Evolutionary conservation across 768 basidiomycete genomes (phyloP).

Genomic region (Zangia roseola): DNA sequence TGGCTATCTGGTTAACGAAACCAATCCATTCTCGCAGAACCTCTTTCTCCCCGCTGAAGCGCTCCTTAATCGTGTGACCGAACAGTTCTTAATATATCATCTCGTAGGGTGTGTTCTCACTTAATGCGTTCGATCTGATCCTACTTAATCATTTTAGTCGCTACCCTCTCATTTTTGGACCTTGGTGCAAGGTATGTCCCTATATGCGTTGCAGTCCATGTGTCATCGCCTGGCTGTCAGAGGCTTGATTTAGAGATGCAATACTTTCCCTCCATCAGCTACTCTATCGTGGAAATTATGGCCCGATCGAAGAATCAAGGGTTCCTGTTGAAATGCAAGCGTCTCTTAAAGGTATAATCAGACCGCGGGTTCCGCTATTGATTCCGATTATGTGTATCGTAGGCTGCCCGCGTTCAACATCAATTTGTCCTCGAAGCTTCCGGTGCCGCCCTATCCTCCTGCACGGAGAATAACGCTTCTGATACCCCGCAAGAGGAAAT

Average conservation of each 20-base stretch:
- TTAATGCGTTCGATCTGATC: constrained; percentile 9
- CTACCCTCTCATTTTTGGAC: constrained; percentile 77
- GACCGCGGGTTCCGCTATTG: background rate
- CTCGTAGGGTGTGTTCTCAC: constrained; percentile 50
- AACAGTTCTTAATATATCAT: constrained; percentile 56
- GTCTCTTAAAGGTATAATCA: constrained; percentile 47
- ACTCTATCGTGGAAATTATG: constrained; percentile 51
- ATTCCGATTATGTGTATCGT: constrained; percentile 12
- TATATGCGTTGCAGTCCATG: constrained; percentile 6
- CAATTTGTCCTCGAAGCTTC: constrained; percentile 28
- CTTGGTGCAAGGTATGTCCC: constrained; percentile 55
- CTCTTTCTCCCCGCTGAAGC: constrained; percentile 55
- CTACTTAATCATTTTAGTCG: constrained; percentile 42
- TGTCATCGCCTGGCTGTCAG: constrained; percentile 33
- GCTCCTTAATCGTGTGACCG: constrained; percentile 50
- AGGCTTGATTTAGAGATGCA: constrained; percentile 54
- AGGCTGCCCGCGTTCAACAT: constrained; percentile 27
- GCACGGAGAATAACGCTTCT: constrained; percentile 2
- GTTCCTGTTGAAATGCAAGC: constrained; percentile 46
- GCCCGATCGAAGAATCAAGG: constrained; percentile 46
- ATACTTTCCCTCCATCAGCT: constrained; percentile 48
- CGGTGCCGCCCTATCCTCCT: constrained; percentile 28
- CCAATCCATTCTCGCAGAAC: constrained; percentile 50
- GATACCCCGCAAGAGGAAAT: constrained; percentile 15
- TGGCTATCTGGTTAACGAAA: constrained; percentile 33